Base-by-base conservation (phyloP, 495 filamentous ascomycete genomes). In the Penicillium herquei region DNA sequence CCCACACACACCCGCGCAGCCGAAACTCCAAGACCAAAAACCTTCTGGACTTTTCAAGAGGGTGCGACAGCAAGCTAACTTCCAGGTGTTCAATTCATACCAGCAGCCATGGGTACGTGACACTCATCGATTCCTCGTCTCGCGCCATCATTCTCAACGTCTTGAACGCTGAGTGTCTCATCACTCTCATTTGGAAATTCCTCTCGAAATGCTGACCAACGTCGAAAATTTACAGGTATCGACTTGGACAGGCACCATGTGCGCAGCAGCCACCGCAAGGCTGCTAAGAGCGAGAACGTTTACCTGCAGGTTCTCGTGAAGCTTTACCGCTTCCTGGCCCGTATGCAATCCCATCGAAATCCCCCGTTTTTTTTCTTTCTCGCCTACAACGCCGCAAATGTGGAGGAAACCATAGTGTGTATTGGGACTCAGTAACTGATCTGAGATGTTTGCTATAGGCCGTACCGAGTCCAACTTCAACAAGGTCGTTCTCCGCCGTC, bases 231-330 rank as follows among this genome's bases (percentile, higher is more conserved):
- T 18, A 34, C 59, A 84, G 84, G 83, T 82, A 85, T 86, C 79
- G 84, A 86, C 73, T 75, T 87, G 65, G 79, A 88, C 79, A 74
- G 73, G 68, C 90, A 95, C 82, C 91, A 95, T 83, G 87, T 89
- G 78, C 85, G 88, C 73, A 81, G 72, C 81, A 89, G 82, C 70
- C 91, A 94, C 80, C 89, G 91, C 78, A 92, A 90, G 85, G 93
- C 93, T 57, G 88, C 94, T 59, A 96, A 98, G 82, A 94, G 88
- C 80, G 91, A 96, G 78, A 98, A 98, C 81, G 90, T 92, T 63
- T 98, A 97, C 79, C 82, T 97, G 69, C 91, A 92, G 83, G 87
- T 98, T 62, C 82, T 98, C 70, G 92, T 97, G 78, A 97, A 97
- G 87, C 89, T 98, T 30, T 98, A 98, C 85, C 87, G 88, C 79